Evolutionary conservation across 2,329 filamentous ascomycete genomes (phyloP), one percentile per base, ranked within the genome.

Genomic region (Diplocarpon rosae): DNA sequence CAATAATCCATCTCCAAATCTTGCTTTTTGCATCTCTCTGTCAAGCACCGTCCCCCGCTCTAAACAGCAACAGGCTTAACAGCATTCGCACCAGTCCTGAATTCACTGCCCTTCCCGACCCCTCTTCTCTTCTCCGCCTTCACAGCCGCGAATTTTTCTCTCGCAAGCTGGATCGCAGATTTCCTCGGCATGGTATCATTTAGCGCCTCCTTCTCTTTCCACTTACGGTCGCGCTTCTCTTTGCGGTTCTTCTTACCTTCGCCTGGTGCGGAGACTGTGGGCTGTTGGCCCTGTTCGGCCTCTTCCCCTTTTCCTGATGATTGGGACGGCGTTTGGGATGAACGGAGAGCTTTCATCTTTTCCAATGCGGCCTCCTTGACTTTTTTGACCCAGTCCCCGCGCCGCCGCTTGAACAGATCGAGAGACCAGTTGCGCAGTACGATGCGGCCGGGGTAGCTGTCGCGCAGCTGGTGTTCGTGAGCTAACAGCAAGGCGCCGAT

Each of bases 361-460:
- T 43, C 16, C 4, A 39, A 30, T 7, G 43, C 31, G 10, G 43
- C 29, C 3, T 40, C 38, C 17, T 78, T 79, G 10, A 73, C 74
- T 52, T 76, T 71, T 45, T 67, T 68, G 46, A 79, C 69, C 82
- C 82, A 86, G 45, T 83, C 78, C 5, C 66, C 68, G 33, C 76
- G 66, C 42, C 71, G 66, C 24, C 78, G 68, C 58, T 79, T 81
- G 62, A 80, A 85, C 5, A 82, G 63, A 62, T 86, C 82, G 74
- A 85, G 80, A 30, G 70, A 73, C 81, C 82, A 86, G 57, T 85
- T 85, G 52, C 77, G 71, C 80, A 80, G 85, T 10, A 85, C 80
- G 2, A 76, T 78, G 29, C 80, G 67, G 1, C 82, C 82, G 16
- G 77, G 70, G 30, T 72, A 74, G 1, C 74, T 79, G 46, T 83